Percentiles rank a stretch among this genome's conserved stretches.
Conservation (phyloP, 73 alveolate species). For the Strombidium stylifer region DNA sequence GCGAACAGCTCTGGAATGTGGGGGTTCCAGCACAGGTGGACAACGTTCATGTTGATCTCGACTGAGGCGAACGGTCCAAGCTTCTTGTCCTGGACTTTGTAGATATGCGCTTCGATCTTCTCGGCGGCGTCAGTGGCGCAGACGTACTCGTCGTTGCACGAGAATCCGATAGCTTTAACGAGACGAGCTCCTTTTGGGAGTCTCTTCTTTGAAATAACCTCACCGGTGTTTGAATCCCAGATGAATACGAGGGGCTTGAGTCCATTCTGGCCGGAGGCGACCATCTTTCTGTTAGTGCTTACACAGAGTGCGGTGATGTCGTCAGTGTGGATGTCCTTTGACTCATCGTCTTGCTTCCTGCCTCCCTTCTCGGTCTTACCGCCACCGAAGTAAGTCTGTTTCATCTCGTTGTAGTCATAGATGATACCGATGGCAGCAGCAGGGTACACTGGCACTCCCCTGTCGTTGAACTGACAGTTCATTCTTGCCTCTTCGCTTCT, state of each 20-base stretch:
- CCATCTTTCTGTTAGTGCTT: conserved; percentile 64
- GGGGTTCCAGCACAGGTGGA: conserved; percentile 76
- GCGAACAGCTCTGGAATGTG: conserved; percentile 60
- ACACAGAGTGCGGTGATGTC: conserved; percentile 78
- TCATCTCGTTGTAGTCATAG: conserved; percentile 55
- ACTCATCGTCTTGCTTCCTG: conserved; percentile 1
- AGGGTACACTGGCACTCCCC: conserved; percentile 76
- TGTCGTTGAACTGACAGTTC: conserved; percentile 73
- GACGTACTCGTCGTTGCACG: conserved; percentile 73
- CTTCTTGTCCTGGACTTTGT: conserved; percentile 74
- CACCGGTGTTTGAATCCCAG: conserved; percentile 83
- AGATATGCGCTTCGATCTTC: conserved; percentile 85
- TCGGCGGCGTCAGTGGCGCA: conserved; percentile 84
- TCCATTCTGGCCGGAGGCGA: conserved; percentile 94
- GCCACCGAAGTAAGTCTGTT: conserved; percentile 80
- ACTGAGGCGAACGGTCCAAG: conserved; percentile 52
- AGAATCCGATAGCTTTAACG: conserved; percentile 81
- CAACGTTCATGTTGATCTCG: conserved; percentile 86
- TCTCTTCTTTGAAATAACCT: conserved; percentile 57
- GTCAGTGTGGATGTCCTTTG: conserved; percentile 82
- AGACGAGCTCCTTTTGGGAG: conserved; percentile 77
- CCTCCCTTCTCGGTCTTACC: conserved; percentile 38
- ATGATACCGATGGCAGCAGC: conserved; percentile 95
- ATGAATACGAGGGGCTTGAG: conserved; percentile 80
- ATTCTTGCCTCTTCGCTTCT: conserved; percentile 86